Base-by-base conservation (phyloP, 2,329 filamentous ascomycete species). In the Xylaria sp. region DNA sequence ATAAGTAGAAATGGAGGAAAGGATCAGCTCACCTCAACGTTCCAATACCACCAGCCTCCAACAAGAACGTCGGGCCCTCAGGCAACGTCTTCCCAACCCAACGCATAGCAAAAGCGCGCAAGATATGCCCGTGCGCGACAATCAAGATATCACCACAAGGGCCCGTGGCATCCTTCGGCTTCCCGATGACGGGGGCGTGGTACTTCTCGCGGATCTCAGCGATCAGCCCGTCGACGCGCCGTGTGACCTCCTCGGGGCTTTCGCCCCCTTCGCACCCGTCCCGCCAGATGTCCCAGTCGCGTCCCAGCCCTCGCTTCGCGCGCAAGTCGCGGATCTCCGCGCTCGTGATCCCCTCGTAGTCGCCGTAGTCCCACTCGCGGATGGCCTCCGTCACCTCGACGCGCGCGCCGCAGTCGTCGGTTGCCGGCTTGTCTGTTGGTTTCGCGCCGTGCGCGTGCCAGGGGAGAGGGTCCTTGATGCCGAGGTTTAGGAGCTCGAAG, bases 11-110 rank as follows among this genome's bases (percentile, higher is more conserved):
- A 5, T 7, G 33, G 15, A 43, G 12, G 3, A 2, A 52, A 58
- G 2, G 1, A 52, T n/a, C n/a, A 57, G 5, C 83, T 77, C 76
- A 91, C 90, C 91, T 95, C 74, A 97, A 78, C 1, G 92, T 92
- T 0, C 92, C 93, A 0, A 96, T 90, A 73, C 92, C 93, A n/a
- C 93, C 93, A 6, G 93, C 92, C 79, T 98, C 94, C n/a, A 98
- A 83, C 70, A 97, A 84, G 78, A 98, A 89, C 6, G 90, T 88
- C 48, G 93, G 92, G 8, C 92, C 94, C 59, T 94, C 90, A 64
- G 89, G 87, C 67, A 98, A 83, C 13, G 88, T 85, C 82, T 92
- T 92, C 0, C 89, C 89, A 0, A 90, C 87, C 94, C 94, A 98
- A 39, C 94, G 86, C 84, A 95, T 93, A 7, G 94, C 94, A 79